phyloP scores from a whole-genome alignment of 192 early-diverging fungal genomes.

The Dimargaris xerosporica region DNA sequence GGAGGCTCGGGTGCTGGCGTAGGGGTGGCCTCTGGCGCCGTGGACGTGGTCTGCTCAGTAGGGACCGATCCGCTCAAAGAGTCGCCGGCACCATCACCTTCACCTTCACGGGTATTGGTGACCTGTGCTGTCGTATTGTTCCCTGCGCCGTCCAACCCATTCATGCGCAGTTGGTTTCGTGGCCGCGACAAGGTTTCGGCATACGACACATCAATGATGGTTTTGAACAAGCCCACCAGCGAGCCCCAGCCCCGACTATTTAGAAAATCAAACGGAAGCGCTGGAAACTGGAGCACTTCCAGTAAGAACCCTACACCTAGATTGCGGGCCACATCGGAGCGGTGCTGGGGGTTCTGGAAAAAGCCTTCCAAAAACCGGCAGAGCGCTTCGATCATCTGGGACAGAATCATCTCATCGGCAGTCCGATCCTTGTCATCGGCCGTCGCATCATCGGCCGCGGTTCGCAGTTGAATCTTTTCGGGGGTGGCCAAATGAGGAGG shows the following conservation, averaged over 20 bases:
- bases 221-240: conserved; percentile 48
- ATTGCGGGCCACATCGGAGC: conserved; percentile 52
- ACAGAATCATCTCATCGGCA: conserved; percentile 15
- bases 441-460: conserved; percentile 12
- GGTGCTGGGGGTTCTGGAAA: conserved; percentile 61
- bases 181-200: not conserved
- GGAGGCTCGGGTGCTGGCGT: not conserved
- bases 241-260: conserved; percentile 44
- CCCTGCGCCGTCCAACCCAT: not conserved
- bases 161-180: not conserved
- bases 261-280: conserved; percentile 59
- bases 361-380: conserved; percentile 67
- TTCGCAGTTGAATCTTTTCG: conserved; percentile 11
- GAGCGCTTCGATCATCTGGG: conserved; percentile 20
- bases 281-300: conserved; percentile 43
- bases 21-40: not conserved
- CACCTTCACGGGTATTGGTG: not conserved
- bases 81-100: not conserved
- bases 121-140: not conserved
- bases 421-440: conserved; percentile 16
- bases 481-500: conserved; percentile 15
- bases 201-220: conserved; percentile 39
- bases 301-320: conserved; percentile 48
- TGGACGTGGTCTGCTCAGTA: not conserved
- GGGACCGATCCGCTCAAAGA: not conserved